These are phyloP conservation scores for Tricholoma bakamatsutake DNA, from an alignment of 768 basidiomycete genomes.

Conservation along the genomic window DNA sequence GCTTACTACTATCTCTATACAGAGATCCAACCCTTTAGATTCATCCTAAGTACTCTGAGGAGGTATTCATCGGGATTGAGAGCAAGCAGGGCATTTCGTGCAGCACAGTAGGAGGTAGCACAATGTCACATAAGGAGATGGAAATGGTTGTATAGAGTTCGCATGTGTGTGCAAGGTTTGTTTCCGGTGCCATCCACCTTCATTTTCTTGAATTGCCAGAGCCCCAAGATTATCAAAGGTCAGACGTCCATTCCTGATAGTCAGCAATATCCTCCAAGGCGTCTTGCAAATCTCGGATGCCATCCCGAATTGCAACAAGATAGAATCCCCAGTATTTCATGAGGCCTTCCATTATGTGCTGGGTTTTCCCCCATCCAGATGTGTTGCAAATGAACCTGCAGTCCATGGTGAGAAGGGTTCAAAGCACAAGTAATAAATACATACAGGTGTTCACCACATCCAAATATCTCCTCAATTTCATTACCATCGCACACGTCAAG, in stretches of 20 bases:
- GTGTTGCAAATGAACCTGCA: neutral
- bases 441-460: neutral
- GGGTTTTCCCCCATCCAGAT: neutral
- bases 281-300: neutral
- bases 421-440: neutral
- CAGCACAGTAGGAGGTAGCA: neutral
- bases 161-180: neutral
- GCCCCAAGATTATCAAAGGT: neutral
- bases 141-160: neutral
- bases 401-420: neutral
- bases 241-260: neutral
- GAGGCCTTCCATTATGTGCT: neutral
- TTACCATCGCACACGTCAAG: neutral
- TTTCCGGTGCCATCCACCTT: neutral
- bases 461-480: neutral
- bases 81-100: neutral
- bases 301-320: neutral
- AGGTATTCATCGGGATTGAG: neutral
- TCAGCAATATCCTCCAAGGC: neutral
- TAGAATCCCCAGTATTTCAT: neutral
- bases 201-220: slow-evolving; percentile 1
- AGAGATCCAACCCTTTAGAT: no score
- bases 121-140: neutral
- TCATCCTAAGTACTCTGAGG: no score
- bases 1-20: no score